Percentiles rank a stretch among this genome's conserved stretches.
These are phyloP conservation scores for Wallemia mellicola DNA, from an alignment of 1,284 basidiomycete genomes.

Conservation along the genomic window DNA sequence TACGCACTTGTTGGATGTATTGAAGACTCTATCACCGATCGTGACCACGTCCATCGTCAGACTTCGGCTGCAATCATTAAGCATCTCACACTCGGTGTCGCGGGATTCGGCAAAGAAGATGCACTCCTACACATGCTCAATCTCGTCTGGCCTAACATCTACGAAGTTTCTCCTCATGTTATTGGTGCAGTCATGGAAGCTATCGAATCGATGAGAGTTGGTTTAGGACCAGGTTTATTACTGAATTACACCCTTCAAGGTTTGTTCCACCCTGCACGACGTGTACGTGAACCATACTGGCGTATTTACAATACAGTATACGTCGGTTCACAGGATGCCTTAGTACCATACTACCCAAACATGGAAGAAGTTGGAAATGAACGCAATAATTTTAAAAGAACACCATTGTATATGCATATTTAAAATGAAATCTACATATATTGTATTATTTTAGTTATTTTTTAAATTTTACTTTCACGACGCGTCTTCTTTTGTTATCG, in stretches of 20 bases:
- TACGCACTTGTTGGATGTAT: conserved; percentile 92
- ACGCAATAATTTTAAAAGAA: conserved; percentile 58
- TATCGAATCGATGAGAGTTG: conserved; percentile 81
- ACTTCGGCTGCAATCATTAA: conserved; percentile 98
- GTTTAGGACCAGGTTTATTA: conserved; percentile 72
- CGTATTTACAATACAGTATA: conserved; percentile 41
- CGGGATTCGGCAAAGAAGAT: conserved; percentile 89
- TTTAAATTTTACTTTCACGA: too few species aligned
- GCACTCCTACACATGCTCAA: conserved; percentile 94
- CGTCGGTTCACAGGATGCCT: conserved; percentile 55
- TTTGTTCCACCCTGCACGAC: conserved; percentile 39
- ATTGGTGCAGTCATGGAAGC: conserved; percentile 79
- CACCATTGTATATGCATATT: conserved; percentile 52
- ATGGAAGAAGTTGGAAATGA: conserved; percentile 58
- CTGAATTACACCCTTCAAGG: conserved; percentile 34
- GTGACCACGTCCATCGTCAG: conserved; percentile 91
- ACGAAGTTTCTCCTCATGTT: conserved; percentile 92
- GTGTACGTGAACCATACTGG: conserved; percentile 88
- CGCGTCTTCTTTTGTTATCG: too few species aligned
- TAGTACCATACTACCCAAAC: conserved; percentile 87
- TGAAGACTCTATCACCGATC: conserved; percentile 89
- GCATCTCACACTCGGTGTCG: conserved; percentile 85
- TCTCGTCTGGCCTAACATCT: conserved; percentile 95
- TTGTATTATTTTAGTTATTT: not conserved
- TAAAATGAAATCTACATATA: conserved; percentile 10